Conservation (phyloP, 768 basidiomycete genomes). For the Sporobolomyces pararoseus region DNA sequence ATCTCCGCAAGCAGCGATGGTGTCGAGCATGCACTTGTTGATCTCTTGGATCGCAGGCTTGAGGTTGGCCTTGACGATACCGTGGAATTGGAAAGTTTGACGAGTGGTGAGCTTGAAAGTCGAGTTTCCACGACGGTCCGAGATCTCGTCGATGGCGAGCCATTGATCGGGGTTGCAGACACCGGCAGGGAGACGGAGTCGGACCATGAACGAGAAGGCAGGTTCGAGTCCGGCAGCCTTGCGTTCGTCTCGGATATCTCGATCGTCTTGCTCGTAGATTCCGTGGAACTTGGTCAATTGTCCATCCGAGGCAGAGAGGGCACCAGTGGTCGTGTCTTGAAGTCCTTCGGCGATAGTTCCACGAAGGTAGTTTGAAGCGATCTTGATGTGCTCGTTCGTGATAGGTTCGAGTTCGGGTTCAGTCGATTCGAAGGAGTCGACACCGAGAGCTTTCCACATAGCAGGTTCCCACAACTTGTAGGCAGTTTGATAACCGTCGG, state of each 20-base stretch:
- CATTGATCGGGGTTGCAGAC: conserved; percentile 89
- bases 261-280: conserved; percentile 94
- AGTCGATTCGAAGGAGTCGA: conserved; percentile 77
- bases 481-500: conserved; percentile 90
- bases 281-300: conserved; percentile 98
- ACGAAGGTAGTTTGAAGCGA: conserved; percentile 83
- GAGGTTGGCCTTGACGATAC: conserved; percentile 92
- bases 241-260: conserved; percentile 95
- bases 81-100: conserved; percentile 99
- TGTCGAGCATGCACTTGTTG: conserved; percentile 83
- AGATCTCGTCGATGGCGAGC: conserved; percentile 91
- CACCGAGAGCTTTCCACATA: conserved; percentile 90
- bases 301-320: conserved; percentile 81
- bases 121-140: conserved; percentile 87
- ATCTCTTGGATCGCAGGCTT: conserved; percentile 96
- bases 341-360: conserved; percentile 94
- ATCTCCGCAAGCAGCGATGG: conserved; percentile 96
- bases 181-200: conserved; percentile 91
- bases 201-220: conserved; percentile 97
- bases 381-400: conserved; percentile 99
- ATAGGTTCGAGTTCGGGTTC: conserved; percentile 95
- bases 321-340: conserved; percentile 76
- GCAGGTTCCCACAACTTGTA: conserved; percentile 94
- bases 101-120: conserved; percentile 97
- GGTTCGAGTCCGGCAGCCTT: conserved; percentile 87